These are phyloP conservation scores for Solanum etuberosum DNA, from an alignment of 257 asterid genomes.

Conservation along the genomic window DNA sequence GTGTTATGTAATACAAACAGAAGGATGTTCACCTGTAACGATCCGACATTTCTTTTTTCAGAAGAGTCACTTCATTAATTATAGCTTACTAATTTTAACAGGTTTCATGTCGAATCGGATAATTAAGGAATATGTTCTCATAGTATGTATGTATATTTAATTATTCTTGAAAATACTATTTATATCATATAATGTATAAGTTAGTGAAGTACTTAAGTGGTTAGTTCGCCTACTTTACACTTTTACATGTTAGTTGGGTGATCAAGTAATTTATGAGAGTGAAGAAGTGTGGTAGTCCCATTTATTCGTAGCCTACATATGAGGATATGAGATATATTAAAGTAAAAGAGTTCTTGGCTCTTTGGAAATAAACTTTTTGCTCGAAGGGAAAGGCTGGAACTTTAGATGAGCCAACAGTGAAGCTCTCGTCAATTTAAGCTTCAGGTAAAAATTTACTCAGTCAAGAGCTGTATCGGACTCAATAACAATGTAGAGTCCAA, in stretches of 20 bases:
- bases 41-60: background rate
- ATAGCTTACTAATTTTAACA: background rate
- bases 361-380: background rate
- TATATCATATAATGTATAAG: background rate
- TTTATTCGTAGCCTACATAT: background rate
- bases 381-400: background rate
- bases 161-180: background rate
- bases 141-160: background rate
- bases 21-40: background rate
- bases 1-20: background rate
- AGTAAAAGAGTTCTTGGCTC: background rate
- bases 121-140: background rate
- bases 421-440: background rate
- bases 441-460: background rate
- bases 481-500: background rate
- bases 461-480: background rate
- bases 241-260: background rate
- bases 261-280: background rate
- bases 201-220: background rate
- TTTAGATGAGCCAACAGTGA: background rate
- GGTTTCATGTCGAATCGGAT: background rate
- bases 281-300: background rate
- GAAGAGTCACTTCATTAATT: background rate
- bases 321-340: background rate
- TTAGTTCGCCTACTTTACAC: background rate